Conservation (phyloP, 2,329 filamentous ascomycete genomes). For the Cladosporium sp. region DNA sequence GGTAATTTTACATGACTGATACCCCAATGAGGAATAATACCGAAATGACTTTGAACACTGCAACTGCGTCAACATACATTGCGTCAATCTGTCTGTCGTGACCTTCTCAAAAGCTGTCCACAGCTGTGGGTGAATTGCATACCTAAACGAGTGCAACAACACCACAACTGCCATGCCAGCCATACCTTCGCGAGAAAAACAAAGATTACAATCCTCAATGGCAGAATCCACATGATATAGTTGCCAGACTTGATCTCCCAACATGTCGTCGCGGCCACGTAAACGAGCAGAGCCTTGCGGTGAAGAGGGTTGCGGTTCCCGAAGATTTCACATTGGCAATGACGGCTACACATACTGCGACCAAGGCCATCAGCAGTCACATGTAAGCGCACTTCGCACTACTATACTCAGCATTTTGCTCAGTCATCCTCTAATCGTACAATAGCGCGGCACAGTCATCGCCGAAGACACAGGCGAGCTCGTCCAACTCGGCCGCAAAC, state of each 20-base stretch:
- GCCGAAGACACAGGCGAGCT: conserved; percentile 36
- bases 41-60: neutral
- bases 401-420: neutral
- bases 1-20: neutral
- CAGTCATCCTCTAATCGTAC: conserved; percentile 3
- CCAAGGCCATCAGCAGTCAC: conserved; percentile 71
- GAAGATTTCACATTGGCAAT: conserved; percentile 66
- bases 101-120: neutral
- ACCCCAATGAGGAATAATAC: neutral
- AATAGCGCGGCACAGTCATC: conserved; percentile 34
- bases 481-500: conserved; percentile 31
- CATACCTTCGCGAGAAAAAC: neutral
- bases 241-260: neutral
- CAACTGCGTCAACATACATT: neutral
- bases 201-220: neutral
- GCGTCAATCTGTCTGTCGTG: neutral
- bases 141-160: neutral
- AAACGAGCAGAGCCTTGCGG: conserved; percentile 28
- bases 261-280: conserved; percentile 15
- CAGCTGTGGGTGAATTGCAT: neutral
- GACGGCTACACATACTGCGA: conserved; percentile 78
- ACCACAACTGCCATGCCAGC: neutral
- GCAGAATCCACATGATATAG: neutral
- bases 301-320: conserved; percentile 64
- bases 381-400: conserved; percentile 51